These are phyloP conservation scores for Apiospora marii DNA, from an alignment of 2,329 filamentous ascomycete species.

Conservation along the genomic window DNA sequence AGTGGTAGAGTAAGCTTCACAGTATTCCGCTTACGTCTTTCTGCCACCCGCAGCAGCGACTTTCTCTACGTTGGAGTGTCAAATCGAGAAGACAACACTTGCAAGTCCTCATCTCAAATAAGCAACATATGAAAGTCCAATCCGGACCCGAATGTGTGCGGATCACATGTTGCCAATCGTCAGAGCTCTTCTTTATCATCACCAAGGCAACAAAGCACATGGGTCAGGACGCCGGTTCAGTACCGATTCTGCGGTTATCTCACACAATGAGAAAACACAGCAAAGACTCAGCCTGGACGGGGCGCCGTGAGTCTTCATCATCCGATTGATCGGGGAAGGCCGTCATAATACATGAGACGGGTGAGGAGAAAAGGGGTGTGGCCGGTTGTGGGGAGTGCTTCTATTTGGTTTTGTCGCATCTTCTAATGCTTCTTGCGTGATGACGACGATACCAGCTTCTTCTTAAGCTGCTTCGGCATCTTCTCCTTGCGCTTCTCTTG, in stretches of 20 bases:
- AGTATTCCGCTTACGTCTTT: too few species aligned
- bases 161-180: conserved; percentile 44
- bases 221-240: conserved; percentile 47
- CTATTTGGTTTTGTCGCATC: conserved; percentile 18
- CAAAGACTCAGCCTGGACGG: conserved; percentile 29
- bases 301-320: conserved; percentile 52
- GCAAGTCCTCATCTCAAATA: neutral
- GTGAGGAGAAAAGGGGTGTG: neutral
- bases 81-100: neutral
- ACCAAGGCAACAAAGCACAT: conserved; percentile 39
- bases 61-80: too few species aligned
- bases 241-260: conserved; percentile 49
- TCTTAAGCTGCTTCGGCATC: conserved; percentile 96
- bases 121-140: neutral
- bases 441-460: conserved; percentile 75
- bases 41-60: neutral
- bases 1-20: too few species aligned
- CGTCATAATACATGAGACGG: neutral
- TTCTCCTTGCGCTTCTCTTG: conserved; percentile 92
- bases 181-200: conserved; percentile 71
- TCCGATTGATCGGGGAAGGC: conserved; percentile 47
- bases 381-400: neutral
- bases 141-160: neutral
- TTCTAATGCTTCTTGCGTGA: conserved; percentile 69
- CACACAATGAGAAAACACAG: conserved; percentile 37